Percentiles rank a stretch among this genome's conserved stretches.
Conservation (phyloP, 208 protist genomes). For the Kentomonas sorsogonicus region DNA sequence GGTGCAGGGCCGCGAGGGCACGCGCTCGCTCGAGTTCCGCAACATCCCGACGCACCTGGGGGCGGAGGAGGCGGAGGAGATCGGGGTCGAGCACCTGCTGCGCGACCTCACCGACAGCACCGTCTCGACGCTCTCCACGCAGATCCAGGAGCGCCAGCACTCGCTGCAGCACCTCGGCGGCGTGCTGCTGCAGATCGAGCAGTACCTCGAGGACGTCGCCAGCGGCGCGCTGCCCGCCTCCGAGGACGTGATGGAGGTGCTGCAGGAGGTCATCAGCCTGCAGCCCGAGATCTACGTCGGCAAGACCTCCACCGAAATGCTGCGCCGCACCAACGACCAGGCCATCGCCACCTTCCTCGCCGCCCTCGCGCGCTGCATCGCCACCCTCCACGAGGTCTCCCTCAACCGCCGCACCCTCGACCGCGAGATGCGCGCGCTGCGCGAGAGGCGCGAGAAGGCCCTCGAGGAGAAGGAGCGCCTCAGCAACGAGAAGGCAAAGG, state of each 20-base stretch:
- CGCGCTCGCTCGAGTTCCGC: constrained; percentile 81
- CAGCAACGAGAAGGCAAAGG: constrained; percentile 56
- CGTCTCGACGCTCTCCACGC: constrained; percentile 92
- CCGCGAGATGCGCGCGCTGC: constrained; percentile 67
- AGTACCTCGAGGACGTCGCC: constrained; percentile 87
- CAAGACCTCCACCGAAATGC: constrained; percentile 84
- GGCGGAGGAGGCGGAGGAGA: constrained; percentile 97
- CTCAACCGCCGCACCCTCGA: constrained; percentile 74
- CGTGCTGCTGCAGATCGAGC: constrained; percentile 85
- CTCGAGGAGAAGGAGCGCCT: constrained; percentile 55
- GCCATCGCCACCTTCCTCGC: constrained; percentile 84
- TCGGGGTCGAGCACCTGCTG: constrained; percentile 99
- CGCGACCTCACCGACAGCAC: constrained; percentile 97
- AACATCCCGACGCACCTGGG: constrained; percentile 93
- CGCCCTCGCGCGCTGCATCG: constrained; percentile 72
- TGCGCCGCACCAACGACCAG: constrained; percentile 80
- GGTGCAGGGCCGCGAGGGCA: constrained; percentile 73
- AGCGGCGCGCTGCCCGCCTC: constrained; percentile 67
- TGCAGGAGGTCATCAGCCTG: constrained; percentile 87
- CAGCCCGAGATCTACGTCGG: constrained; percentile 78
- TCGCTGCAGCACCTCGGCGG: constrained; percentile 91
- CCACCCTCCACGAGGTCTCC: constrained; percentile 80
- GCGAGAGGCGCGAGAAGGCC: constrained; percentile 44
- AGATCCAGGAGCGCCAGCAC: constrained; percentile 92
- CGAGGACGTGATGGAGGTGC: constrained; percentile 81